A percentile compares a stretch with the other conserved stretches of the same genome.
These are phyloP conservation scores for Exophiala alcalophila DNA, from an alignment of 2,329 filamentous ascomycete genomes.

Conservation along the genomic window DNA sequence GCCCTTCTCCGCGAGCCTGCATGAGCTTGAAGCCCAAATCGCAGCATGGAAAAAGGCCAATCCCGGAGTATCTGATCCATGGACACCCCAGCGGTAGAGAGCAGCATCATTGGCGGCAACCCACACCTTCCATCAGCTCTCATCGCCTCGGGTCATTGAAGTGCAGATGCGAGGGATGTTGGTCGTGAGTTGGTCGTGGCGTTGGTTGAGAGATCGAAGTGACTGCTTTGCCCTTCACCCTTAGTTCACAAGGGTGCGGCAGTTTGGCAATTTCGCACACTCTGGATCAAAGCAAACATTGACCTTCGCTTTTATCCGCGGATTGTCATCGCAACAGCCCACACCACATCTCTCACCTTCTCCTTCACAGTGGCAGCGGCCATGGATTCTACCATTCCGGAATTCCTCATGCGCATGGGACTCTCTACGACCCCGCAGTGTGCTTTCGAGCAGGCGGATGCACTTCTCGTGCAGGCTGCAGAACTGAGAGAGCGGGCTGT, in stretches of 20 bases:
- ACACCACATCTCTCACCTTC: not conserved
- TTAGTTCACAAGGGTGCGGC: constrained; percentile 10
- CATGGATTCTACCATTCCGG: constrained; percentile 15
- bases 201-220: too few relatives aligned
- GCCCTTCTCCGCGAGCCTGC: constrained; percentile 47
- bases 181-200: too few relatives aligned
- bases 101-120: too few relatives aligned
- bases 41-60: constrained; percentile 44
- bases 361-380: not conserved
- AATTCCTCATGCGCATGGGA: constrained; percentile 6
- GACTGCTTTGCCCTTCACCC: too few relatives aligned
- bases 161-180: too few relatives aligned
- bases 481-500: constrained; percentile 7
- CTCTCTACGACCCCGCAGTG: constrained; percentile 14
- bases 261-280: too few relatives aligned
- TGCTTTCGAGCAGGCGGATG: constrained; percentile 14
- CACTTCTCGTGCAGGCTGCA: constrained; percentile 11
- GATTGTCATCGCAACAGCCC: too few relatives aligned
- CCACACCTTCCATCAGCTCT: too few relatives aligned
- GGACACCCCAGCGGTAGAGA: too few relatives aligned
- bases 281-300: too few relatives aligned
- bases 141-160: too few relatives aligned
- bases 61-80: constrained; percentile 23
- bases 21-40: constrained; percentile 42
- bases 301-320: too few relatives aligned